Percentiles rank a stretch among this genome's conserved stretches.
These are phyloP conservation scores for Xylariaceae sp. DNA, from an alignment of 2,329 filamentous ascomycete genomes.

Conservation along the genomic window DNA sequence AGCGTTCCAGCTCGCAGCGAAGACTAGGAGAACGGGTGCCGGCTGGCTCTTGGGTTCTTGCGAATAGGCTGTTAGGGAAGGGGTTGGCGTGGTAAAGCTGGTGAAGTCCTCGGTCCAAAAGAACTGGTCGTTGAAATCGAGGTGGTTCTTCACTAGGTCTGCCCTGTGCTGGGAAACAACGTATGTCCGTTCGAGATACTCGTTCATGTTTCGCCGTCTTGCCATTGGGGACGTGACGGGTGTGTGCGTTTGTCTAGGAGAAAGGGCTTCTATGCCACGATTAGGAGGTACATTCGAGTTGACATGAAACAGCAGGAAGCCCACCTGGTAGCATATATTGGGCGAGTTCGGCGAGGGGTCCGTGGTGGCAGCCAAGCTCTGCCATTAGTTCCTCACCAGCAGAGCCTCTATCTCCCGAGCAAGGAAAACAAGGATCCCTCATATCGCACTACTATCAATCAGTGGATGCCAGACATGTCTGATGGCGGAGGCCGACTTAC, in stretches of 20 bases:
- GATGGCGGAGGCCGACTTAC: slow-evolving; percentile 34
- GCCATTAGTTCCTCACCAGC: slow-evolving; percentile 44
- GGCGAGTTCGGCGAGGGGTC: slow-evolving; percentile 42
- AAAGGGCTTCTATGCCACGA: slow-evolving; percentile 37
- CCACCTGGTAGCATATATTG: slow-evolving; percentile 48
- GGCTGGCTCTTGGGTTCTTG: slow-evolving; percentile 38
- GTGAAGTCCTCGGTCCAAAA: slow-evolving; percentile 53
- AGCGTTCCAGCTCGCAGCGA: slow-evolving; percentile 50
- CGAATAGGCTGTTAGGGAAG: slow-evolving; percentile 36
- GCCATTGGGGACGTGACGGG: slow-evolving; percentile 47
- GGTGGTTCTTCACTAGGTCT: slow-evolving; percentile 39
- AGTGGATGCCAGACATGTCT: slow-evolving; percentile 14
- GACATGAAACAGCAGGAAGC: slow-evolving; percentile 9
- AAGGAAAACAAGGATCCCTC: slow-evolving; percentile 45
- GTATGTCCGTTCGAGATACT: slow-evolving; percentile 45
- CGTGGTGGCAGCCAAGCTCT: slow-evolving; percentile 48
- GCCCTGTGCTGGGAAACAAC: slow-evolving; percentile 37
- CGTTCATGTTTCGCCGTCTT: slow-evolving; percentile 47
- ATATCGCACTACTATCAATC: slow-evolving; percentile 45
- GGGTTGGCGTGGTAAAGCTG: slow-evolving; percentile 36
- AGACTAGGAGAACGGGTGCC: slow-evolving; percentile 46
- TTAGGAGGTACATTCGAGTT: slow-evolving; percentile 20
- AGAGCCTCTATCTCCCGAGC: slow-evolving; percentile 36
- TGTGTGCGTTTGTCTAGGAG: slow-evolving; percentile 46
- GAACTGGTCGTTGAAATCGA: slow-evolving; percentile 53